Evolutionary conservation across 257 asterid genomes (phyloP), one percentile per base, ranked within the genome.

Genomic region (Solanum bulbocastanum): DNA sequence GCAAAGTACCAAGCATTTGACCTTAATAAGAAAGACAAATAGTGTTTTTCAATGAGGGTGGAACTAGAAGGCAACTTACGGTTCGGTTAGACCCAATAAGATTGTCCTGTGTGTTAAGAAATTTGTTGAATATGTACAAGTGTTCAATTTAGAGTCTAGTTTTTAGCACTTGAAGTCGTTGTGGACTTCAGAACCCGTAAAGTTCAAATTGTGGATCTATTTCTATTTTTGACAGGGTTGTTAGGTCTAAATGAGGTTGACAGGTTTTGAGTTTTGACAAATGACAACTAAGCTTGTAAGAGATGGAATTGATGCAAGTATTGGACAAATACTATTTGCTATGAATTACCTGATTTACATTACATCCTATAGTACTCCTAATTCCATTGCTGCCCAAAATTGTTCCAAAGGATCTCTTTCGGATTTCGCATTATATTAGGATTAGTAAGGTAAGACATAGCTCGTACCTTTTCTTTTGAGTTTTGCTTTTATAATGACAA

Each of bases 11-110:
- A 95, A 89, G 91, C 96, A 65, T 86, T 91, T 15, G 42, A 72
- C 79, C 96, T 93, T 76, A 69, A 88, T 87, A 95, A 93, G 93
- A 96, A 96, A 92, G 72, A 88, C 3, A 91, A 92, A 90, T 94
- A 92, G 87, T 42, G 14, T 1, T 6, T 39, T 40, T 40, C 74
- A 66, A 66, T 5, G 35, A 11, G 74, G 36, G 10, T 3, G 36
- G 8, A 66, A 15, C 74, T 66, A 66, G 74, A 66, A 66, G 36
- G 8, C 0, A 66, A 66, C 37, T 4, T 14, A 42, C 37, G 6
- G 9, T 16, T 78, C 49, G n/a, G 1, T 3, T 0, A 0, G 15
- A 5, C 13, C 3, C 2, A 36, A 1, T 5, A 56, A 35, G 46
- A 36, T 35, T 36, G 39, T n/a, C 46, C 81, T 10, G 3, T 23